Evolutionary conservation across 2,329 filamentous ascomycete species (phyloP), one percentile per base, ranked within the genome.

Genomic region (Fusarium heterosporum): DNA sequence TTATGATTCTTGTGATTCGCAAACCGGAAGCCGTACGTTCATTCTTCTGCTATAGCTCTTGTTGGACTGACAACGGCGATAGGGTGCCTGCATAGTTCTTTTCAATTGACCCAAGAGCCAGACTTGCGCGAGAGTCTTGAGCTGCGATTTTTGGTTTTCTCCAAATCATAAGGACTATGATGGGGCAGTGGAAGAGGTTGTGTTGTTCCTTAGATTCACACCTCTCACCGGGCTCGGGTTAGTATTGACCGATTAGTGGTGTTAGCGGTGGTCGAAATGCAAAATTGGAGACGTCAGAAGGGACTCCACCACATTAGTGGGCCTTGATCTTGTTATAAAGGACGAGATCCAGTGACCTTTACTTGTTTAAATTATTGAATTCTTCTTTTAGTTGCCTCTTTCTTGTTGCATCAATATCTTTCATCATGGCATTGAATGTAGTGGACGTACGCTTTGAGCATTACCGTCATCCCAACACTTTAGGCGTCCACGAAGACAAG

Each of bases 401-500:
- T 17, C 16, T n/a, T 16, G 16, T n/a, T n/a, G 11, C 34, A n/a
- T 36, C 9, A 36, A 8, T 12, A 9, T 36, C 16, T n/a, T 9
- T 5, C 16, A 50, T 12, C 12, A 69, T 69, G 67, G 53, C 52
- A 22, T 26, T 55, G 7, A 45, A 51, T 25, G 63, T 68, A 6
- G 25, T 61, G 5, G 57, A 70, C 17, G 57, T 70, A 25, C 32
- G 43, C 1, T 66, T 70, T 19, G 67, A 70, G 16, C 67, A 70
- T 34, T 70, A 70, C 25, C 67, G 55, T 8, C 34, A 32, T 1
- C 36, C 41, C 3, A 58, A 70, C 6, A 61, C 64, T 4, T 29
- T 70, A 17, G 68, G 68, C 6, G 43, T 69, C 2, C 64, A 70
- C 16, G 57, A 70, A 26, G 32, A 29, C 2, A 66, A 52, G 8